phyloP scores from a whole-genome alignment of 371 early-diverging fungal genomes.

The Gilbertella persicaria region DNA sequence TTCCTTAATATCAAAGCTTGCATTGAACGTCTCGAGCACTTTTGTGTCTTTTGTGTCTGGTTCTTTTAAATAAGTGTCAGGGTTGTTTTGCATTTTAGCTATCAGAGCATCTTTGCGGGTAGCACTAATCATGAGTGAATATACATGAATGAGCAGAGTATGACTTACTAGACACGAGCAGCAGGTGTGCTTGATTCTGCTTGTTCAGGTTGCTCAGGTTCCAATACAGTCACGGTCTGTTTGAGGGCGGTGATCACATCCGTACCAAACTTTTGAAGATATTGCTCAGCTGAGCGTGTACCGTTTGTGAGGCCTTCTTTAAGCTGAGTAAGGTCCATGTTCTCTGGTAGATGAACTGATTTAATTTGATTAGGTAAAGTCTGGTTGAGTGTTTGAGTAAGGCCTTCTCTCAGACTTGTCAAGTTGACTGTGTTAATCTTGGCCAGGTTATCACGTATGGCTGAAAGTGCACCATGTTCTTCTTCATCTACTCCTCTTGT shows the following conservation, averaged over 20 bases:
- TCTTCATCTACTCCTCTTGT: conserved; percentile 1
- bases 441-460: conserved; percentile 29
- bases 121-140: conserved; percentile 23
- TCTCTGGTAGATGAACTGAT: conserved; percentile 43
- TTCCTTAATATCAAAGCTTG: conserved; percentile 41
- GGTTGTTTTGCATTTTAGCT: conserved; percentile 41
- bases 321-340: conserved; percentile 40
- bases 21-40: conserved; percentile 32
- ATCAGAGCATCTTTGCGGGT: conserved; percentile 45
- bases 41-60: conserved; percentile 30
- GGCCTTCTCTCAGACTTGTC: conserved; percentile 23
- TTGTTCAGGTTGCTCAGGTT: conserved; percentile 29
- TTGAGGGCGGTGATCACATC: conserved; percentile 42
- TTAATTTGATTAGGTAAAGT: conserved; percentile 26
- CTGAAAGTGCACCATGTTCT: conserved; percentile 8
- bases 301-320: conserved; percentile 45
- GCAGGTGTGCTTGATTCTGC: conserved; percentile 9
- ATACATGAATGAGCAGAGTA: neutral
- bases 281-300: conserved; percentile 53
- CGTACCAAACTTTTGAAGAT: conserved; percentile 47
- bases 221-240: conserved; percentile 40
- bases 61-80: conserved; percentile 32
- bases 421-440: conserved; percentile 36
- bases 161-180: conserved; percentile 36
- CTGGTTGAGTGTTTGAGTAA: conserved; percentile 26